These are phyloP conservation scores for Saturnispora zaruensis DNA, from an alignment of 805 yeast species.

Conservation along the genomic window DNA sequence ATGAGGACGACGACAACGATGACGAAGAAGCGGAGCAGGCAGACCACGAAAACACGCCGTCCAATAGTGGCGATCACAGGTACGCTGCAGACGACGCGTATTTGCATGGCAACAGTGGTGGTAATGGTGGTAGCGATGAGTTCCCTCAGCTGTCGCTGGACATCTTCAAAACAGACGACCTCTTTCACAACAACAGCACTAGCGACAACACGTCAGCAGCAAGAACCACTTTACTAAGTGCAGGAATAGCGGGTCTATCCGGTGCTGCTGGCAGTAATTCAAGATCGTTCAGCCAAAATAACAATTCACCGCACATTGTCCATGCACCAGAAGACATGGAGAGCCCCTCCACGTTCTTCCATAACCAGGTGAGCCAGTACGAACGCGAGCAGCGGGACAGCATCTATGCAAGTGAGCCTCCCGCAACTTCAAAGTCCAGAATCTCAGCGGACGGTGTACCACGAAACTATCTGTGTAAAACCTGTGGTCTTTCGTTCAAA, in stretches of 20 bases:
- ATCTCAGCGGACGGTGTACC: conserved; percentile 11
- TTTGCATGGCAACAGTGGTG: not conserved
- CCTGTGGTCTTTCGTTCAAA: conserved; percentile 56
- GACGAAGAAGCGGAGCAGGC: not conserved
- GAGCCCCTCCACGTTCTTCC: not conserved
- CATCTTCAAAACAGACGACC: not conserved
- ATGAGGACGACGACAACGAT: not conserved
- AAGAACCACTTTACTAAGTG: not conserved
- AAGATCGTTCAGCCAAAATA: not conserved
- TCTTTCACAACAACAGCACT: not conserved
- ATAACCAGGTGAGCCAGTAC: not conserved
- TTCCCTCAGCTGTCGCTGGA: conserved; percentile 1
- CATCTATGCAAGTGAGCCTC: not conserved
- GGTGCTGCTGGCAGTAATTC: not conserved
- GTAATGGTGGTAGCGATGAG: not conserved
- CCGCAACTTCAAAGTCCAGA: not conserved
- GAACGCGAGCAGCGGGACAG: not conserved
- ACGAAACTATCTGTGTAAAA: conserved; percentile 37
- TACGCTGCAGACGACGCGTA: not conserved
- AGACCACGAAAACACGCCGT: not conserved
- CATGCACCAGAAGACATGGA: not conserved
- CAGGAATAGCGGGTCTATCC: not conserved
- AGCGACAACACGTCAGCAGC: not conserved
- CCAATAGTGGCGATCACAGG: not conserved
- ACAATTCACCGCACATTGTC: not conserved